Base-by-base conservation (phyloP, 768 basidiomycete species). In the Podaxis carcinomalis region DNA sequence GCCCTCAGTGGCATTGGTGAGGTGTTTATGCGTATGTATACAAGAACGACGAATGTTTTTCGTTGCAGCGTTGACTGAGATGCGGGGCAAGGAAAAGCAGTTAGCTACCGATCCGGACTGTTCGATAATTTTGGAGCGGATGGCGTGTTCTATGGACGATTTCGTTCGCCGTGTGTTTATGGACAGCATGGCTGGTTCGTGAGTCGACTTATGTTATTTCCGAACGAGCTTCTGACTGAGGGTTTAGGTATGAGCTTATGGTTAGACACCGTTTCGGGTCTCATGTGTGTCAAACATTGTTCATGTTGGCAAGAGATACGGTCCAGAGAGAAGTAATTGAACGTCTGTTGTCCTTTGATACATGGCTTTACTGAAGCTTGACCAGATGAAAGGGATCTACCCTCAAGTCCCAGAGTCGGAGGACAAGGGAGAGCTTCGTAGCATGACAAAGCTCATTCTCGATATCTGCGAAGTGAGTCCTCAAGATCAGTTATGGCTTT, bases 101-200 rank as follows among this genome's bases (percentile, higher is more conserved):
- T 83, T 97, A 10, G 87, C 94, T 0, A 95, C 95, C 0, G 97
- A 99, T 72, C 92, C 93, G 4, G 95, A 98, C 62, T 95, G 93
- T 68, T 94, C 95, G 0, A 80, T 89, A 10, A 84, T 98, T 50
- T 72, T 99, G 57, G 97, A 99, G 72, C 81, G 95, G 65, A 88
- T 98, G 82, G 70, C 86, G 9, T 83, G 95, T 69, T 95, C 94
- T 1, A 94, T 98, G 91, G 94, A 97, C 69, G 95, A 98, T 73
- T 95, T 95, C 74, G 89, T 91, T n/a, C 81, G 93, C 54, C 82
- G 96, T 57, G 94, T 96, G 5, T 90, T 98, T 63, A 75, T 93
- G 60, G 95, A 97, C 73, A 86, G 87, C 62, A 75, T 99, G 67
- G 81, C 83, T 55, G 95, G 93, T 72, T 92, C 91, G 90, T 98